Conservation (phyloP, 352 stramenopile genomes). For the Globisporangium abappressorium region DNA sequence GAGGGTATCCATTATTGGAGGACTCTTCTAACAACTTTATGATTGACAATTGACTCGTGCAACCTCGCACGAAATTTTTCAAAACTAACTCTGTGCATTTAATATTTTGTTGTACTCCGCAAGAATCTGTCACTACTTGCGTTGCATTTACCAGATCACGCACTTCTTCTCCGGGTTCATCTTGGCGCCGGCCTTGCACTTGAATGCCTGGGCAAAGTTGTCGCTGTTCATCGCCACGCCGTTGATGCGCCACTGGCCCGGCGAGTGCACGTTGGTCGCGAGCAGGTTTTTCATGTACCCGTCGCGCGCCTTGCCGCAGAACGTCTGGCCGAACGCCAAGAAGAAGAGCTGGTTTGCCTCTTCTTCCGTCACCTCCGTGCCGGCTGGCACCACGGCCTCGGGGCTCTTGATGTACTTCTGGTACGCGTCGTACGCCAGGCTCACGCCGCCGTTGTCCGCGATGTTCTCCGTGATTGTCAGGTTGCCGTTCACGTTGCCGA, state of each 20-base stretch:
- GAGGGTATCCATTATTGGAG: no score
- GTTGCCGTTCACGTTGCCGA: constrained; percentile 55
- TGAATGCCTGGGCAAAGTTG: constrained; percentile 49
- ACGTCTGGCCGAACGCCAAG: constrained; percentile 59
- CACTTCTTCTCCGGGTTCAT: constrained; percentile 64
- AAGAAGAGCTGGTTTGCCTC: constrained; percentile 65
- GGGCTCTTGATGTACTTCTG: constrained; percentile 24
- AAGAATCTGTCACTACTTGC: no score
- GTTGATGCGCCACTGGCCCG: constrained; percentile 53
- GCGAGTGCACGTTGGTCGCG: constrained; percentile 43
- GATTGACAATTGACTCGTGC: no score
- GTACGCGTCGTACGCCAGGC: constrained; percentile 57
- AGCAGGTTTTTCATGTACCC: constrained; percentile 31
- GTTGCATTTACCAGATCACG: constrained; percentile 31
- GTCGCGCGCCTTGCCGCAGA: constrained; percentile 52
- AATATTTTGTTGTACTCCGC: no score
- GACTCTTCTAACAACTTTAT: no score
- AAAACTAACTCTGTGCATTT: no score
- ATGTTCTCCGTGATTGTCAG: constrained; percentile 76
- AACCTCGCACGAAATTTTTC: no score
- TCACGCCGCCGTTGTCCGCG: constrained; percentile 66
- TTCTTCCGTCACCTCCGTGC: constrained; percentile 1
- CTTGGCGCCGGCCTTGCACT: constrained; percentile 29
- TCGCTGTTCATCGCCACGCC: constrained; percentile 62
- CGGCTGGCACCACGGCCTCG: no score